phyloP scores from a whole-genome alignment of 495 filamentous ascomycete species.

The Geoglossum glabrum region DNA sequence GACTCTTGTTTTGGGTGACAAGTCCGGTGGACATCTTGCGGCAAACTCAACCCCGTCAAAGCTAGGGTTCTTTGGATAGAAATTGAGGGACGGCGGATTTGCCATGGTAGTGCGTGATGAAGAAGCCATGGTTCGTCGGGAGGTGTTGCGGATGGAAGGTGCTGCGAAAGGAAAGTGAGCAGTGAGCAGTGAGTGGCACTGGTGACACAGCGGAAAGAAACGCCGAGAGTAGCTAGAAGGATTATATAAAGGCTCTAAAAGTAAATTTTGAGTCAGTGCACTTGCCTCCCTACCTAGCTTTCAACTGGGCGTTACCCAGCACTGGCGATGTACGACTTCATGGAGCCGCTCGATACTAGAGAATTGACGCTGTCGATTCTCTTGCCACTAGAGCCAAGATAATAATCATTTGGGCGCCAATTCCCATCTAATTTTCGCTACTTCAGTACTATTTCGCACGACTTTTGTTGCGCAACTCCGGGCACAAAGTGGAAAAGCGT shows the following conservation, averaged over 20 bases:
- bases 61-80: not conserved
- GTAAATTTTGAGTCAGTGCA: too few relatives aligned
- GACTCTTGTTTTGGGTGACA: slow-evolving; percentile 11
- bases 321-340: too few relatives aligned
- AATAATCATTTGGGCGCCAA: too few relatives aligned
- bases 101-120: not conserved
- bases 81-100: slow-evolving; percentile 1
- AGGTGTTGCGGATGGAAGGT: not conserved
- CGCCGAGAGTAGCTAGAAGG: not conserved
- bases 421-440: too few relatives aligned
- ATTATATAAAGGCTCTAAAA: not conserved
- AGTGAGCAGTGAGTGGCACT: not conserved
- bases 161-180: slow-evolving; percentile 1
- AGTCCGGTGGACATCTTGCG: not conserved
- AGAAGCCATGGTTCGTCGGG: not conserved
- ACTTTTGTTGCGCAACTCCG: too few relatives aligned
- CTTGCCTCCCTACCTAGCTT: too few relatives aligned
- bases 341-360: too few relatives aligned
- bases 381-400: too few relatives aligned
- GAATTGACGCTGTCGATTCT: too few relatives aligned
- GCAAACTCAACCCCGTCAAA: not conserved
- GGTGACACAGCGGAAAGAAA: not conserved
- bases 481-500: too few relatives aligned
- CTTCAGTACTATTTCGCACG: too few relatives aligned
- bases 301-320: too few relatives aligned